Conservation (phyloP, 805 yeast species). For the Sungouiella blattae region DNA sequence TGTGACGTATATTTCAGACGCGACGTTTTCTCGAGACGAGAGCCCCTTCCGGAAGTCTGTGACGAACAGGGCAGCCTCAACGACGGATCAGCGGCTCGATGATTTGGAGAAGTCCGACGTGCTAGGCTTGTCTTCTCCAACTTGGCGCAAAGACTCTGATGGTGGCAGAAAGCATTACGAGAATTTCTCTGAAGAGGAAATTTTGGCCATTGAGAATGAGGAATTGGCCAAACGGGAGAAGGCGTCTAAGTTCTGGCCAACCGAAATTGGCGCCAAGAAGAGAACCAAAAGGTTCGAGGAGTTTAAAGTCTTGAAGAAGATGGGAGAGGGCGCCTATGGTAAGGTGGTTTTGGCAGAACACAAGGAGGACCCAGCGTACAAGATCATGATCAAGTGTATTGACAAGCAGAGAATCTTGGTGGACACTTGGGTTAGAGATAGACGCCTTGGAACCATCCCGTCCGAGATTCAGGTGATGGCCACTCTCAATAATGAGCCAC, state of each 20-base stretch:
- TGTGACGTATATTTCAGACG: conserved; percentile 14
- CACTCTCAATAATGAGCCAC: conserved; percentile 70
- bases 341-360: conserved; percentile 80
- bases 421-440: conserved; percentile 96
- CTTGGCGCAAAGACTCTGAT: too few relatives aligned
- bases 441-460: conserved; percentile 88
- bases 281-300: conserved; percentile 70
- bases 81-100: conserved; percentile 1
- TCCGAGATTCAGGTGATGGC: conserved; percentile 95
- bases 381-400: conserved; percentile 81
- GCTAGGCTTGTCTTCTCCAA: background rate
- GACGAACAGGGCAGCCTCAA: conserved; percentile 1
- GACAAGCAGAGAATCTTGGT: conserved; percentile 90
- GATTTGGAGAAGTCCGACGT: conserved; percentile 3
- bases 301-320: conserved; percentile 64
- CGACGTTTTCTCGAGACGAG: too few relatives aligned
- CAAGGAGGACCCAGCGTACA: conserved; percentile 56
- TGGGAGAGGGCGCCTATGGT: conserved; percentile 98
- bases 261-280: conserved; percentile 57
- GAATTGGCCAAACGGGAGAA: conserved; percentile 34
- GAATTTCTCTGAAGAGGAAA: conserved; percentile 37
- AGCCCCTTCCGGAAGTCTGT: too few relatives aligned
- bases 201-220: conserved; percentile 45
- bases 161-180: conserved; percentile 12
- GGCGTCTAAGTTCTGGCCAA: conserved; percentile 46